Conservation (phyloP, 148 eudicot genomes). For the Nepenthes gracilis region DNA sequence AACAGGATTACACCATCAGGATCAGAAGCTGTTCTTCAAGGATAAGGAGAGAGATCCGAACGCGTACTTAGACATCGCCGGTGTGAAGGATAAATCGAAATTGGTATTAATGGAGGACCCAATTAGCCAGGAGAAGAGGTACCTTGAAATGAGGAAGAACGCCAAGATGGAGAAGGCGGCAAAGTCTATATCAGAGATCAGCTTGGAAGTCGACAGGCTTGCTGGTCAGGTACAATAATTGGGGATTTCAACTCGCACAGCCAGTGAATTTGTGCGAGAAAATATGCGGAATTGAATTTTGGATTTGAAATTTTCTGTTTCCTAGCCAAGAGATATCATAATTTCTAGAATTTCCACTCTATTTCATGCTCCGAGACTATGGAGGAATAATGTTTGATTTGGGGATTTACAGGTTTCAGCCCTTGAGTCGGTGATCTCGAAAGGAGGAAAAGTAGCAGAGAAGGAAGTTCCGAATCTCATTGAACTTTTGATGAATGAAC, state of each 20-base stretch:
- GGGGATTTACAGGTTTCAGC: constrained; percentile 33
- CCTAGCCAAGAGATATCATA: background rate
- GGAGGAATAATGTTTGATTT: background rate
- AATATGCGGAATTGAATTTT: background rate
- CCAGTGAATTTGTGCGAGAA: background rate
- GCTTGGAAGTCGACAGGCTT: constrained; percentile 55
- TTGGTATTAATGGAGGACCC: constrained; percentile 43
- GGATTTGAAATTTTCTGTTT: background rate
- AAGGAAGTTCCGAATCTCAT: constrained; percentile 41
- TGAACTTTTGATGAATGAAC: constrained; percentile 61
- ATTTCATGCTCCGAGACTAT: background rate
- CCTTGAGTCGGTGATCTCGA: constrained; percentile 38
- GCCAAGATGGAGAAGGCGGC: constrained; percentile 37
- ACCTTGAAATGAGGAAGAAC: constrained; percentile 27
- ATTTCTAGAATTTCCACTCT: background rate
- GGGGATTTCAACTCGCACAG: background rate
- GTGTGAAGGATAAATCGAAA: constrained; percentile 70
- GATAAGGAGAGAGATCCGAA: constrained; percentile 69
- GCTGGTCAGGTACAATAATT: constrained; percentile 35
- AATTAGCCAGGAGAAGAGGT: constrained; percentile 32
- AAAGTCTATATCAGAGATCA: constrained; percentile 41
- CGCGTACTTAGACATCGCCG: constrained; percentile 47
- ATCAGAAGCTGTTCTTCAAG: constrained; percentile 60
- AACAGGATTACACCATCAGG: constrained; percentile 50
- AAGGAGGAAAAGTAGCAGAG: constrained; percentile 54